Base-by-base conservation (phyloP, 2,329 filamentous ascomycete genomes). In the Penicillium sp. region DNA sequence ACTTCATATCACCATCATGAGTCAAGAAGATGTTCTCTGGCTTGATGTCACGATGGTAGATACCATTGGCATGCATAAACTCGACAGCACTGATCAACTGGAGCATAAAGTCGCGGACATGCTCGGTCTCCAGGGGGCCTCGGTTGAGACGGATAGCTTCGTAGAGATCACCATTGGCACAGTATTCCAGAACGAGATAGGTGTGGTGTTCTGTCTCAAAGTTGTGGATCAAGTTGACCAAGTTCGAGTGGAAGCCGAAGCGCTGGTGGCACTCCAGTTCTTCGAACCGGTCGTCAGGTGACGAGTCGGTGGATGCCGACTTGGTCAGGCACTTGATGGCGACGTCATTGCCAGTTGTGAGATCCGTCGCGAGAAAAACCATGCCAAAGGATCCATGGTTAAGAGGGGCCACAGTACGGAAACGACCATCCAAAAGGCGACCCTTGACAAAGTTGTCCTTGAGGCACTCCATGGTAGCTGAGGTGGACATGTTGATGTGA, bases 351-450 rank as follows among this genome's bases (percentile, higher is more conserved):
- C 89, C 87, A 63, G 91, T 96, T 67, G 84, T 77, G 68, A 89
- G 83, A 77, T 99, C 93, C 76, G 86, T 90, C 63, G 94, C 95
- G 81, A 93, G 89, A 80, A 97, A 97, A 72, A 99, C 95, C 92
- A 98, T 96, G 76, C 95, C 95, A 75, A 98, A 99, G 59, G 95
- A 98, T 71, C 95, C 95, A 85, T 97, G 93, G 77, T 99, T 99
- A 82, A 99, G 90, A 61, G 95, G 93, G 70, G 93, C 91, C 74
- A 97, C 85, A 60, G 93, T 96, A 81, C 91, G 85, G 79, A 95
- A 99, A 70, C 95, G 93, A 78, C 92, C 93, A 67, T 77, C 76
- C 63, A 78, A 63, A 56, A 80, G 72, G 60, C 74, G 63, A 6
- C 73, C 76, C 60, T 73, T 66, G 40, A 75, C 69, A 56, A 78